Percentiles rank a stretch among this genome's conserved stretches.
phyloP scores from a whole-genome alignment of 306 rosid species.

The Pyrus betulifolia region DNA sequence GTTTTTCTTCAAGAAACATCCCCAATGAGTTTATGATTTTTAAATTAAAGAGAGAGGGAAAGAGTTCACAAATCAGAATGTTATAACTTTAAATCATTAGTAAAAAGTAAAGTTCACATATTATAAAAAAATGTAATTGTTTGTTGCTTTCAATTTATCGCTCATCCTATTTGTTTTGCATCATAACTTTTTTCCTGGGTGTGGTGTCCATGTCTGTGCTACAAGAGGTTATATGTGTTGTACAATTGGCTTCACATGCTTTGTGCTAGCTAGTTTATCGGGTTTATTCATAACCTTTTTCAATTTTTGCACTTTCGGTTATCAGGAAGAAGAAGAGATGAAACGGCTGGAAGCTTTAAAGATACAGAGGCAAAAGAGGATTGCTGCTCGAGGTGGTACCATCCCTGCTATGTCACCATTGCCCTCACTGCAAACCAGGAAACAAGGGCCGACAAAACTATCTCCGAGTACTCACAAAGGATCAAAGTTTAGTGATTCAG shows the following conservation, averaged over 20 bases:
- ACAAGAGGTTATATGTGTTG: background rate
- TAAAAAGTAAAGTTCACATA: background rate
- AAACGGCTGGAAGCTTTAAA: constrained; percentile 83
- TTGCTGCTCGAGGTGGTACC: constrained; percentile 71
- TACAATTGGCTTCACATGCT: background rate
- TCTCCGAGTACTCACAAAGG: constrained; percentile 65
- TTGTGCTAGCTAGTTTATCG: background rate
- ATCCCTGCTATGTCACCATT: constrained; percentile 34
- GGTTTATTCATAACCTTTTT: constrained; percentile 14
- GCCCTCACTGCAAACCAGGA: constrained; percentile 53
- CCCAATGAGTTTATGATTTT: background rate
- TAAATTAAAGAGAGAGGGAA: background rate
- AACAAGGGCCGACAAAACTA: constrained; percentile 47
- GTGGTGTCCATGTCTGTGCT: background rate
- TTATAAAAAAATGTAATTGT: background rate
- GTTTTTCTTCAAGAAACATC: background rate
- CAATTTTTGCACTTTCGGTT: background rate
- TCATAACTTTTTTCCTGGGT: background rate
- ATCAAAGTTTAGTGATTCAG: constrained; percentile 86
- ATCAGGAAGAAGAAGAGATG: constrained; percentile 68
- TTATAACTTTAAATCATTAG: background rate
- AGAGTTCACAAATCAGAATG: background rate
- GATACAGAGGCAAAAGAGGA: constrained; percentile 93
- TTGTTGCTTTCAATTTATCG: background rate
- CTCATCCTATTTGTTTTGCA: background rate